Conservation (phyloP, 23 red algal species). For the Gracilaria caudata region DNA sequence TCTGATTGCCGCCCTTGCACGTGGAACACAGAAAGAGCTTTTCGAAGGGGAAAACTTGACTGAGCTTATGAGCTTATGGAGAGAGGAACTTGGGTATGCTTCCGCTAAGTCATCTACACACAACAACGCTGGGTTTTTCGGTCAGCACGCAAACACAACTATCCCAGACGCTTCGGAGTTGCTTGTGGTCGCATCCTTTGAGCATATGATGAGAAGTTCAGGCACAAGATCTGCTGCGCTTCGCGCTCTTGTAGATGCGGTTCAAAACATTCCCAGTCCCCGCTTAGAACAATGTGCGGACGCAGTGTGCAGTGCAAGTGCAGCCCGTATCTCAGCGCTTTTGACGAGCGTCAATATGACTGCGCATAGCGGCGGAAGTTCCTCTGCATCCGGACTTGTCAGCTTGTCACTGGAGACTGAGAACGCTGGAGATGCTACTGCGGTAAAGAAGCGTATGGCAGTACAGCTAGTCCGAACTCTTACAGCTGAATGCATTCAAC, state of each 20-base stretch:
- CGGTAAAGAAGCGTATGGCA: slow-evolving; percentile 20
- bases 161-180: slow-evolving; percentile 32
- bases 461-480: slow-evolving; percentile 17
- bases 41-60: slow-evolving; percentile 40
- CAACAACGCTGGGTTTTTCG: neutral
- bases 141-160: neutral
- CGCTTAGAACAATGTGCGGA: slow-evolving; percentile 39
- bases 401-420: slow-evolving; percentile 10
- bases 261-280: slow-evolving; percentile 19
- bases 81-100: slow-evolving; percentile 50
- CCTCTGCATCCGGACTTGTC: slow-evolving; percentile 21
- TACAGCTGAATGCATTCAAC: slow-evolving; percentile 32
- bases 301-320: slow-evolving; percentile 40
- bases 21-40: slow-evolving; percentile 33
- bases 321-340: slow-evolving; percentile 45
- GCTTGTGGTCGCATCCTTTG: neutral
- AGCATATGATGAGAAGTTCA: slow-evolving; percentile 15
- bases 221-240: slow-evolving; percentile 54
- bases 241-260: slow-evolving; percentile 37
- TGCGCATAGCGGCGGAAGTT: neutral
- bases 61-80: slow-evolving; percentile 50
- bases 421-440: slow-evolving; percentile 13
- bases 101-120: slow-evolving; percentile 13
- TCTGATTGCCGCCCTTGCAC: slow-evolving; percentile 33
- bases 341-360: slow-evolving; percentile 24